Evolutionary conservation across 148 eudicot species (phyloP), one percentile per base, ranked within the genome.

Genomic region (Vaccinium corymbosum): DNA sequence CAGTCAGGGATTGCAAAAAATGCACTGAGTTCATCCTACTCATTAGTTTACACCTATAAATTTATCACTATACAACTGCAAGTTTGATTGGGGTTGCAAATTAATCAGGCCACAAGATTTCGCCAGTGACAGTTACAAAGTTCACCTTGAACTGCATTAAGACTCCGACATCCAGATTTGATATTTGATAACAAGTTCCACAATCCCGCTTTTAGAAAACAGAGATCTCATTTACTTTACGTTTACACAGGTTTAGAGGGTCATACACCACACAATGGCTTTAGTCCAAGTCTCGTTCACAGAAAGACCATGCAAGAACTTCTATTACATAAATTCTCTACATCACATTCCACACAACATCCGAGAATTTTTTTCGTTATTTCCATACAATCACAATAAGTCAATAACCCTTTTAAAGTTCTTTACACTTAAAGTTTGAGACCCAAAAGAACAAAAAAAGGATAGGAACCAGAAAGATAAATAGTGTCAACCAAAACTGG

Each of bases 131-230:
- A n/a, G 80, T 25, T 78, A 51, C 6, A 25, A 52, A 75, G 27
- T 13, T 75, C 27, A 57, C n/a, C 72, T 22, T 25, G 25, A 66
- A 66, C 32, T 3, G 16, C 35, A 66, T 27, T 22, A 35, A 72
- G 76, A 17, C 49, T 72, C 38, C 49, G 12, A 72, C 22, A 72
- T 7, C 49, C 49, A 0, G 15, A 29, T 32, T 42, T 42, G 46
- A 42, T 42, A 42, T 42, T 42, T 72, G 76, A 71, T 71, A 29
- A 71, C 48, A 71, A 72, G 49, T 72, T 72, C 16, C 76, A 72
- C n/a, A 17, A 17, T 38, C 50, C 49, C 16, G n/a, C 50, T 72
- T 16, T 14, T 1, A 19, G 15, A 38, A 16, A 15, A 32, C 17
- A 7, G 49, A 72, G 20, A 17, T 17, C 22, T 35, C 14, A 15